Conservation (phyloP, 805 yeast genomes). For the Kazachstania viticola region DNA sequence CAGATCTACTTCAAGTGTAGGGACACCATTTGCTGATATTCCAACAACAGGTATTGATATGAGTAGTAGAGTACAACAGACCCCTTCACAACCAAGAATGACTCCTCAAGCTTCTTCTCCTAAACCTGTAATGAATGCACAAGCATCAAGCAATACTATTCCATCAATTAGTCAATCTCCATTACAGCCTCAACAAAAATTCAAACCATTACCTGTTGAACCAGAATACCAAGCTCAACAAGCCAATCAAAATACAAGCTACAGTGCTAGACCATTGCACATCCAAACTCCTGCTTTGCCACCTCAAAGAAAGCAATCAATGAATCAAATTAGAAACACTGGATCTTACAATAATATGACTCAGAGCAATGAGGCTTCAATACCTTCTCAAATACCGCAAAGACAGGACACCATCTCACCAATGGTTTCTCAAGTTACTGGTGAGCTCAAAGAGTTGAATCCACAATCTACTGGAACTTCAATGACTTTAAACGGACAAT, state of each 20-base stretch:
- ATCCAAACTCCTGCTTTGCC: constrained; percentile 44
- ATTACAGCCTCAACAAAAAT: constrained; percentile 26
- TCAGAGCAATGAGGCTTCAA: neutral
- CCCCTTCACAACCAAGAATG: neutral
- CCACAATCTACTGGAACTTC: constrained; percentile 38
- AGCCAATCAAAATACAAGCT: neutral
- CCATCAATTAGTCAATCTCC: constrained; percentile 28
- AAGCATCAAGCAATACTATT: no score
- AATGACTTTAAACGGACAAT: constrained; percentile 18
- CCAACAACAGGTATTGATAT: no score
- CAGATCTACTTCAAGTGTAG: neutral
- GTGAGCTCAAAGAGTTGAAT: constrained; percentile 25
- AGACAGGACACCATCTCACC: constrained; percentile 7
- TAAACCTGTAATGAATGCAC: no score
- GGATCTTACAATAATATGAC: neutral
- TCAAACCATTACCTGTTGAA: constrained; percentile 12
- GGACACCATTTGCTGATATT: constrained; percentile 1
- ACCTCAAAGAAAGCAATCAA: constrained; percentile 36
- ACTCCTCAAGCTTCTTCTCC: no score
- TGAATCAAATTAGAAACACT: neutral
- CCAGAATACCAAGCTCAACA: constrained; percentile 7
- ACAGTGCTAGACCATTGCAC: constrained; percentile 13
- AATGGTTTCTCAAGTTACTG: constrained; percentile 20
- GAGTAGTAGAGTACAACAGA: neutral
- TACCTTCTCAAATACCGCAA: constrained; percentile 19